Percentiles rank a stretch among this genome's conserved stretches.
Evolutionary conservation across 495 filamentous ascomycete genomes (phyloP).

Genomic region (Podospora appendiculata): DNA sequence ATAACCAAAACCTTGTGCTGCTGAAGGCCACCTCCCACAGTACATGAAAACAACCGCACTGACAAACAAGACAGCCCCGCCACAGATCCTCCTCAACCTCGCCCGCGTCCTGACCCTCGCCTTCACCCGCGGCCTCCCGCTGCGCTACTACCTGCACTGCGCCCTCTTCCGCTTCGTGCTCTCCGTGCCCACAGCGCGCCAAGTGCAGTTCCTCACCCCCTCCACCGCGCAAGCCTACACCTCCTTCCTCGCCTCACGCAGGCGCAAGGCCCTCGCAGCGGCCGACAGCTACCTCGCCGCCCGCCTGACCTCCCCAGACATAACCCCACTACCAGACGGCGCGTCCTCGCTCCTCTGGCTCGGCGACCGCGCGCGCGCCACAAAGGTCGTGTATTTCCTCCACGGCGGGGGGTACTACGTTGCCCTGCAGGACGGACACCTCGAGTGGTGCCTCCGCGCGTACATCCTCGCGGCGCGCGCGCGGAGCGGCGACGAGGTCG

Average conservation of each 20-base stretch:
- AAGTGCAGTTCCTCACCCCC: constrained; percentile 12
- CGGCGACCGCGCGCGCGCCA: constrained; percentile 19
- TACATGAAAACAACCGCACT: too few relatives aligned
- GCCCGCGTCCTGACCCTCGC: constrained; percentile 10
- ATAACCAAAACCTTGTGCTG: too few relatives aligned
- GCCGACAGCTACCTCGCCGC: constrained; percentile 7
- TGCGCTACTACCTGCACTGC: constrained; percentile 7
- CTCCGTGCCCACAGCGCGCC: constrained; percentile 2
- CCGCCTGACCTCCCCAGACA: constrained; percentile 4
- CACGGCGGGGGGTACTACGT: constrained; percentile 26
- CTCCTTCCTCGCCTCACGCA: constrained; percentile 6
- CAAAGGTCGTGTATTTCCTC: constrained; percentile 26
- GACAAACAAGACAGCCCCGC: not conserved
- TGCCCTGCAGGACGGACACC: constrained; percentile 13
- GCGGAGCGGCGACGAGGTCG: constrained; percentile 12
- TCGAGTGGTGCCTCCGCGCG: constrained; percentile 19
- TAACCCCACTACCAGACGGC: constrained; percentile 9
- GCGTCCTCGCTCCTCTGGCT: constrained; percentile 22
- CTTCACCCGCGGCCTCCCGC: constrained; percentile 9
- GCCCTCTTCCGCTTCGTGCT: constrained; percentile 15
- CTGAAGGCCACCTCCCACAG: too few relatives aligned
- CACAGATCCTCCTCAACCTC: constrained; percentile 11
- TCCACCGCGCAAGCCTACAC: constrained; percentile 6
- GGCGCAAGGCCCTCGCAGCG: not conserved
- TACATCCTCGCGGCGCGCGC: constrained; percentile 13